Percentiles rank a stretch among this genome's conserved stretches.
Evolutionary conservation across 768 basidiomycete genomes (phyloP).

Genomic region (Suillus placidus): DNA sequence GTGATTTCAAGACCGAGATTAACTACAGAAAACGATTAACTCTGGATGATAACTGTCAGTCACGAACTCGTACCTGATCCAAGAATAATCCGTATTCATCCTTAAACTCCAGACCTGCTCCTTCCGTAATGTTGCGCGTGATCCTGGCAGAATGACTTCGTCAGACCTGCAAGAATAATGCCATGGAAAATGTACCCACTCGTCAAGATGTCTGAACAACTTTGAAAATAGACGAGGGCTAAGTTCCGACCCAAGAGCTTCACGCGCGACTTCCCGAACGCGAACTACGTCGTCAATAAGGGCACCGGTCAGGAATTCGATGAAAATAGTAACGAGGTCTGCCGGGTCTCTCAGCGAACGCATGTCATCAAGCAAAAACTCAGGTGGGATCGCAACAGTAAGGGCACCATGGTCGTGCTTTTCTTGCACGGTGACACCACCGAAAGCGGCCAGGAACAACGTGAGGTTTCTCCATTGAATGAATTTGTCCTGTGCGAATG

Average conservation of each 20-base stretch:
- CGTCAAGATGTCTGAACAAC: slow-evolving; percentile 71
- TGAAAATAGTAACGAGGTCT: slow-evolving; percentile 63
- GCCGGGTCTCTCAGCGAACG: slow-evolving; percentile 62
- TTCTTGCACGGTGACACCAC: slow-evolving; percentile 63
- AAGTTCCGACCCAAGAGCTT: slow-evolving; percentile 80
- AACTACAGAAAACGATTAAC: slow-evolving; percentile 48
- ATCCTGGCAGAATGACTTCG: slow-evolving; percentile 38
- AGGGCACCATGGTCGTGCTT: slow-evolving; percentile 53
- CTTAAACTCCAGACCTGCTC: slow-evolving; percentile 44
- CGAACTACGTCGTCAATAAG: slow-evolving; percentile 63
- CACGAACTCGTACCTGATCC: slow-evolving; percentile 61
- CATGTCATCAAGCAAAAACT: slow-evolving; percentile 71
- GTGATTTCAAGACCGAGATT: slow-evolving; percentile 72
- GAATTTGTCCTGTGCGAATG: slow-evolving; percentile 58
- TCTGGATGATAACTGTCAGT: neutral
- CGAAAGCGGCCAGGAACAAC: slow-evolving; percentile 74
- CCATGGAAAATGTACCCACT: slow-evolving; percentile 48
- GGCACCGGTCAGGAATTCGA: slow-evolving; percentile 68
- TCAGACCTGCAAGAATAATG: slow-evolving; percentile 3
- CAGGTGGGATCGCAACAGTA: slow-evolving; percentile 53
- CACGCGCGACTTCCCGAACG: slow-evolving; percentile 77
- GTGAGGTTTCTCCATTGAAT: slow-evolving; percentile 87
- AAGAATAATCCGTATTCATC: slow-evolving; percentile 53
- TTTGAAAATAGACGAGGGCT: slow-evolving; percentile 68
- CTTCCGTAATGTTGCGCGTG: slow-evolving; percentile 53